Conservation (phyloP, 2,329 filamentous ascomycete genomes). For the Lasiodiplodia theobromae region DNA sequence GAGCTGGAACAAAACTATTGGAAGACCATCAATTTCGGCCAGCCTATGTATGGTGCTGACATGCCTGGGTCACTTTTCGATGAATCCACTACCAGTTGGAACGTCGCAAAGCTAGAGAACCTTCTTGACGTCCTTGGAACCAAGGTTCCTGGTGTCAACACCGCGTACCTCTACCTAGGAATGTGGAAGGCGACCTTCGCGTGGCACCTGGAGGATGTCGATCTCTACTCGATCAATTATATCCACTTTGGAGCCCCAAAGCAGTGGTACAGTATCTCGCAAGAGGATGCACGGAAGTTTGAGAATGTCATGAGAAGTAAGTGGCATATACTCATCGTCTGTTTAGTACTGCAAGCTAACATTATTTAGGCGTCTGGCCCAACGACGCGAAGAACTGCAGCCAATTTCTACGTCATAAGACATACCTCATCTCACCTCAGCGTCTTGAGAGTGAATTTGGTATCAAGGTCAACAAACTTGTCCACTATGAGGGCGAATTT, state of each 20-base stretch:
- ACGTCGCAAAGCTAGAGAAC: constrained; percentile 92
- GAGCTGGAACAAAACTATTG: constrained; percentile 95
- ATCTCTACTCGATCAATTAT: constrained; percentile 99
- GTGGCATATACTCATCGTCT: background rate
- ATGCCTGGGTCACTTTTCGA: constrained; percentile 95
- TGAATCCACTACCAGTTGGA: constrained; percentile 84
- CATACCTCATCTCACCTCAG: constrained; percentile 92
- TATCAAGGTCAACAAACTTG: constrained; percentile 94
- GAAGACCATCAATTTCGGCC: constrained; percentile 95
- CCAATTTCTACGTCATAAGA: constrained; percentile 97
- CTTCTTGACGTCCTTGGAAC: constrained; percentile 91
- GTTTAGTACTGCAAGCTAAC: constrained; percentile 9
- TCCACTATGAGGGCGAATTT: constrained; percentile 96
- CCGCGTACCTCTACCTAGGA: constrained; percentile 93
- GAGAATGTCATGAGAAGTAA: constrained; percentile 88
- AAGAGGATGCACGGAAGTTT: constrained; percentile 90
- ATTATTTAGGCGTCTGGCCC: constrained; percentile 73
- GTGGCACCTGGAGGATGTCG: constrained; percentile 98
- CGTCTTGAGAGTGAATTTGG: constrained; percentile 86
- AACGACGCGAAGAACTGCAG: constrained; percentile 93
- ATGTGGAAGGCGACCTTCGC: constrained; percentile 99
- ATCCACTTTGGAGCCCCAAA: constrained; percentile 98
- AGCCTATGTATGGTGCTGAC: constrained; percentile 94
- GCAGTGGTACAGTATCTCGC: constrained; percentile 99
- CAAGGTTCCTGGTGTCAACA: constrained; percentile 97